Base-by-base conservation (phyloP, 1,284 basidiomycete genomes). In the Melampsora americana region DNA sequence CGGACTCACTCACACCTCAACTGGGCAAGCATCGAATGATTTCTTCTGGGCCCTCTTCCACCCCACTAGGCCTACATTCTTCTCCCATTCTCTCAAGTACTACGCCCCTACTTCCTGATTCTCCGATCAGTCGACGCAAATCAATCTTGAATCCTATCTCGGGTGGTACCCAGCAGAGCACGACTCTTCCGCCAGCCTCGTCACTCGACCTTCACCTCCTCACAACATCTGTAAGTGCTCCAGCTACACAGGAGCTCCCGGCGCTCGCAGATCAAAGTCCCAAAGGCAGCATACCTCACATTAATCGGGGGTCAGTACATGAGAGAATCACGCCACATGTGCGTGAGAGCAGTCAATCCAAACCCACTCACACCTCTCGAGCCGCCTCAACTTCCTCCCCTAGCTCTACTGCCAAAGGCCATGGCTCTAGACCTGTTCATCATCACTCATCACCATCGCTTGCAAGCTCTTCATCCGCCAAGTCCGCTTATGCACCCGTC, bases 101-200 rank as follows among this genome's bases (percentile, higher is more conserved):
- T 56, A 61, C 65, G 18, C 66, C 65, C 35, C 26, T 66, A 12
- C 56, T 74, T n/a, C 66, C 60, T 18, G 64, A 65, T 53, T 74
- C 71, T 6, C 71, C 71, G 11, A 74, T 65, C 35, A 50, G 64
- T 16, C 62, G 71, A 4, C 62, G 65, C 20, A 74, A 67, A 74
- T 74, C 64, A 6, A 42, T 42, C 12, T 60, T 74, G 50, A 74
- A 74, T 65, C 65, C 71, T 20, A 32, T 74, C 50, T 50, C 71
- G 5, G 28, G 9, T 26, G 39, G 64, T 28, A 23, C 53, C 23
- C 48, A 65, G 0, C 71, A 56, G 12, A 74, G 60, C 50, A 64
- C 61, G 9, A 48, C 23, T 18, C 60, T 66, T 50, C 59, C 59
- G 46, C 65, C 48, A 28, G 23, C 67, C 50, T 42, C 64, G 11